Evolutionary conservation across 805 yeast genomes (phyloP), one percentile per base, ranked within the genome.

Genomic region (Wickerhamiella australiensis): DNA sequence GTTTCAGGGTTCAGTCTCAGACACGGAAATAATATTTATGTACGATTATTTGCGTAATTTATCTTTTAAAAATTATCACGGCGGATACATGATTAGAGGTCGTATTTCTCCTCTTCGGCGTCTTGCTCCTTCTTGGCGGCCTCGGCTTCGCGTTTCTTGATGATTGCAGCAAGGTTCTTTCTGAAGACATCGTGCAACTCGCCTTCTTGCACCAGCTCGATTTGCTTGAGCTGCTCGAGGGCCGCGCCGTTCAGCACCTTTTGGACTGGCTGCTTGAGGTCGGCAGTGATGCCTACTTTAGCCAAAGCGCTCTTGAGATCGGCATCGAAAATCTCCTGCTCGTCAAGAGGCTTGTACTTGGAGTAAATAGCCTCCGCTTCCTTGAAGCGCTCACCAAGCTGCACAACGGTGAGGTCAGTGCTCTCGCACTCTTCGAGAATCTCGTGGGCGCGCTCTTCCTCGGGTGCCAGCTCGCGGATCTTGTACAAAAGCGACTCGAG

Each of bases 401-500:
- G 57, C 22, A 27, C 54, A 15, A 57, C 20, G 2, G 52, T 40
- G 35, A 47, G 50, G 8, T 50, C 20, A 5, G 46, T 49, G 21
- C 18, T 17, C 43, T 59, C 61, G n/a, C 59, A 46, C 52, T 53
- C 53, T 27, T 52, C 53, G 9, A 55, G 51, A 29, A 55, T 43
- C 21, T 37, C 26, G 38, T 52, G 46, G 9, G 53, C 50, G 7
- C 37, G 43, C 1, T 33, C 22, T n/a, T 54, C 49, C 37, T 52
- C 54, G 18, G 51, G 52, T 7, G 45, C 54, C 25, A 57, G 42
- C 8, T 75, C 70, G 51, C 94, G 77, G 26, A 85, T 70, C 51
- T 73, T 73, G 66, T 90, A 88, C 49, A 87, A 68, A n/a, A 75
- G 66, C 18, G 79, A 73, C 65, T 90, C 97, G 18, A 90, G 72